These are phyloP conservation scores for Leishmania tarentolae DNA, from an alignment of 208 protist genomes.

Conservation along the genomic window DNA sequence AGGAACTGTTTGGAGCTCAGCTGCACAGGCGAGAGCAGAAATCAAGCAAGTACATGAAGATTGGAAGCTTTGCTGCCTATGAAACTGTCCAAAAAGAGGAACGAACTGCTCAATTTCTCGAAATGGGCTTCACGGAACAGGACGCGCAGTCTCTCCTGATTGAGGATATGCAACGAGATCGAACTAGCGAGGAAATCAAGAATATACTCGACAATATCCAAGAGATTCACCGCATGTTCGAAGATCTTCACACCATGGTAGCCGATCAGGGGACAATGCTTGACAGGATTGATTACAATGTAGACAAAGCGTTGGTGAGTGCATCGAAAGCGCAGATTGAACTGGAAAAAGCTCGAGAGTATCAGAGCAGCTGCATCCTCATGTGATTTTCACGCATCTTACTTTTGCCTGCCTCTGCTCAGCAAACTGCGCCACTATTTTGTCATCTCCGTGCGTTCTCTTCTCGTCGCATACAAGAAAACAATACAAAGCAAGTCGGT, in stretches of 20 bases:
- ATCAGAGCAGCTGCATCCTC: constrained; percentile 55
- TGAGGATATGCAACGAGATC: constrained; percentile 60
- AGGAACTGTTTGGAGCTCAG: constrained; percentile 61
- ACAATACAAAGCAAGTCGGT: neutral
- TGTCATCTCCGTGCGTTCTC: constrained; percentile 3
- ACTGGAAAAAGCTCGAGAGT: constrained; percentile 82
- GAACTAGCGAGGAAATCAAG: constrained; percentile 75
- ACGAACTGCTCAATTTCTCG: constrained; percentile 63
- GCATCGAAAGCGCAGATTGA: constrained; percentile 63
- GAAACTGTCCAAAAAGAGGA: constrained; percentile 63
- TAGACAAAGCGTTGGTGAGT: constrained; percentile 62
- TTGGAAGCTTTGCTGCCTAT: constrained; percentile 61
- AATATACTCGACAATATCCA: constrained; percentile 82
- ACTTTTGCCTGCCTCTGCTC: constrained; percentile 14
- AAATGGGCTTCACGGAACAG: constrained; percentile 78
- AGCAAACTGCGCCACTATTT: neutral
- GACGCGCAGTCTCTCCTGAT: constrained; percentile 78
- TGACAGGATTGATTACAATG: constrained; percentile 93
- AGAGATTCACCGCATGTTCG: constrained; percentile 88
- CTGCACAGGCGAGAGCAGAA: constrained; percentile 60
- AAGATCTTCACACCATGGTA: constrained; percentile 73
- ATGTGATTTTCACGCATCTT: constrained; percentile 33
- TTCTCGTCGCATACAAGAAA: neutral
- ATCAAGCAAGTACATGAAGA: constrained; percentile 51
- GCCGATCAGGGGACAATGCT: constrained; percentile 90